Conservation (phyloP, 805 yeast genomes). For the Teunomyces aglyptinius region DNA sequence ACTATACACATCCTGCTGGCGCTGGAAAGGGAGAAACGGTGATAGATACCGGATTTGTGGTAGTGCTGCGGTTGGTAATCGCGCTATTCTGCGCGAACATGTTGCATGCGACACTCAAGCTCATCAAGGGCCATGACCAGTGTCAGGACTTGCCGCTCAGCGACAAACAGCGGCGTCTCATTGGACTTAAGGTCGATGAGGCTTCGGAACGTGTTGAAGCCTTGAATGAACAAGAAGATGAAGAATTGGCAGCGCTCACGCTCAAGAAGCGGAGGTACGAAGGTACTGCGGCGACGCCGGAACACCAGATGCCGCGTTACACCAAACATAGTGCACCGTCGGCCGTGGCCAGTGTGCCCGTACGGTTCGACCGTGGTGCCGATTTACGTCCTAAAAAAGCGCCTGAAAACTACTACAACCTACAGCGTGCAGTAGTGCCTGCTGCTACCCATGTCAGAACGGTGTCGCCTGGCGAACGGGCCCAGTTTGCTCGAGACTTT, state of each 20-base stretch:
- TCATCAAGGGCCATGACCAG: constrained; percentile 45
- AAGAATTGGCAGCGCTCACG: constrained; percentile 17
- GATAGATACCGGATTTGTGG: constrained; percentile 10
- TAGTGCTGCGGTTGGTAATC: constrained; percentile 16
- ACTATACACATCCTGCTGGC: constrained; percentile 11
- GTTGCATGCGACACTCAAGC: constrained; percentile 21
- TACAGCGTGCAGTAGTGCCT: neutral
- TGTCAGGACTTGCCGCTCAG: constrained; percentile 52
- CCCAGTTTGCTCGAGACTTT: constrained; percentile 4
- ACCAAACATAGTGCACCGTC: constrained; percentile 4
- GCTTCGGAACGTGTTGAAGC: neutral
- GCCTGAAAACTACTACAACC: neutral
- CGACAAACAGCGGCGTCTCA: constrained; percentile 42
- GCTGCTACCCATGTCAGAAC: too few species aligned
- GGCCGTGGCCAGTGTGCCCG: neutral
- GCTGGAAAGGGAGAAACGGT: constrained; percentile 1
- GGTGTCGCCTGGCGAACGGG: neutral
- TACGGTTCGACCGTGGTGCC: neutral
- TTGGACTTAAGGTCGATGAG: constrained; percentile 34
- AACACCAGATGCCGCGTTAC: constrained; percentile 21
- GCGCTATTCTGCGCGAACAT: constrained; percentile 26
- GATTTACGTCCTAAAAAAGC: neutral
- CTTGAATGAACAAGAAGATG: constrained; percentile 7
- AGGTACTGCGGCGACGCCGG: constrained; percentile 7
- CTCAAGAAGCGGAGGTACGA: constrained; percentile 23